Conservation (phyloP, 345 rosid genomes). For the Sonneratia caseolaris region DNA sequence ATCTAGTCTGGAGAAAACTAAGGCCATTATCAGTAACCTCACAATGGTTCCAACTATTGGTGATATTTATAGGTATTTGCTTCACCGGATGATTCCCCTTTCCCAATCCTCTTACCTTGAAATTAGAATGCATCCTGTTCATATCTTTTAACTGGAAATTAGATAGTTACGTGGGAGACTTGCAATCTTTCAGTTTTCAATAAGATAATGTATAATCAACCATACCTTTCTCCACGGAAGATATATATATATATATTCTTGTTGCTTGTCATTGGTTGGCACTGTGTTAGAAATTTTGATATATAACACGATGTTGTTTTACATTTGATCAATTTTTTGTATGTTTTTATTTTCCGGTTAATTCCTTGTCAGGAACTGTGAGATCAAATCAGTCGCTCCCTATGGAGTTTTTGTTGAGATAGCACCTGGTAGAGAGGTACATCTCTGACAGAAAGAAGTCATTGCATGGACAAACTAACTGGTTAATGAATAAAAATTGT, state of each 20-base stretch:
- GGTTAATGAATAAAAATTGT: background rate
- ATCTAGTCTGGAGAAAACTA: constrained; percentile 72
- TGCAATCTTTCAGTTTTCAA: background rate
- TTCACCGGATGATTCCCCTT: background rate
- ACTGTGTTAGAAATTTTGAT: background rate
- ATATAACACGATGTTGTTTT: background rate
- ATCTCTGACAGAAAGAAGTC: constrained; percentile 5
- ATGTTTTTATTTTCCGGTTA: constrained; percentile 10
- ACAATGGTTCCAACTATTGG: constrained; percentile 87
- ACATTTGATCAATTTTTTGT: background rate
- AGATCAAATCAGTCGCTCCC: constrained; percentile 81
- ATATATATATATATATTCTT: too few relatives aligned
- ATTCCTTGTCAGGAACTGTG: constrained; percentile 56
- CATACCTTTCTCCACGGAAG: background rate
- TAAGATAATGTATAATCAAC: background rate
- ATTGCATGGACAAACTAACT: background rate
- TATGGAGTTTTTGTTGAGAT: constrained; percentile 96
- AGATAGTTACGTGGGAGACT: background rate
- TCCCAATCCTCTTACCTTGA: background rate
- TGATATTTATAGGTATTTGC: constrained; percentile 61
- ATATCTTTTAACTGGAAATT: background rate
- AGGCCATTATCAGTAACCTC: constrained; percentile 60
- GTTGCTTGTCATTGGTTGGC: background rate
- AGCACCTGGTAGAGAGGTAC: constrained; percentile 91
- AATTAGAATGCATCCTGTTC: background rate